These are phyloP conservation scores for Talaromyces thailandensis DNA, from an alignment of 495 filamentous ascomycete species.

Conservation along the genomic window DNA sequence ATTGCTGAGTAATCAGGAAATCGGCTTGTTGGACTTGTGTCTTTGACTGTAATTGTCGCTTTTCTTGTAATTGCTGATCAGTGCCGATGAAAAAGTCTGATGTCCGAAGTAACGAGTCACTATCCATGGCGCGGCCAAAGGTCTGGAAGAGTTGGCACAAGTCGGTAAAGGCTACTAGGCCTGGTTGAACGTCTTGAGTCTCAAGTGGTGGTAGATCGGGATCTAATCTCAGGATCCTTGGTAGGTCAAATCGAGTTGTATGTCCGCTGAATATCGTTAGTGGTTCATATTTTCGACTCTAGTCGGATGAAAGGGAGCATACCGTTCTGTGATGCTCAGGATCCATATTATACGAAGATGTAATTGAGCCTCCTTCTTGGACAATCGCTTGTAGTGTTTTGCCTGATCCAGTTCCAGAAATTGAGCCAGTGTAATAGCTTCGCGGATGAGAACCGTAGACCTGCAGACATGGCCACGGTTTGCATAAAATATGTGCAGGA, in stretches of 20 bases:
- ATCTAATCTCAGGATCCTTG: slow-evolving; percentile 1
- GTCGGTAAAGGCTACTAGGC: slow-evolving; percentile 6
- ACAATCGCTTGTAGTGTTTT: neutral
- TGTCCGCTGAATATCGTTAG: slow-evolving; percentile 3
- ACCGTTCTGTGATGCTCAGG: slow-evolving; percentile 6
- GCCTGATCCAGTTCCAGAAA: slow-evolving; percentile 5
- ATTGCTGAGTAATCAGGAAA: slow-evolving; percentile 36
- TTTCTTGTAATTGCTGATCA: neutral
- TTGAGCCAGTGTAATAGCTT: slow-evolving; percentile 6
- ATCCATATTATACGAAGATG: slow-evolving; percentile 8
- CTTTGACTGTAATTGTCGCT: slow-evolving; percentile 4
- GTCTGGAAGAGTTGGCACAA: slow-evolving; percentile 5
- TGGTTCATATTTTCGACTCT: neutral
- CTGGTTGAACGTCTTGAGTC: slow-evolving; percentile 2
- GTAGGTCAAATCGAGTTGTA: slow-evolving; percentile 6
- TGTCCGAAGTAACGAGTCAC: neutral
- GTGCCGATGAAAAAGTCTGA: neutral
- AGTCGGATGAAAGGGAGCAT: neutral
- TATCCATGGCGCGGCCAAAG: slow-evolving; percentile 6
- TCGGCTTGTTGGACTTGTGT: slow-evolving; percentile 30
- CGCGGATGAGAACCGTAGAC: slow-evolving; percentile 3
- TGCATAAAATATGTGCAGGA: slow-evolving; percentile 37
- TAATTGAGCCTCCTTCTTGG: slow-evolving; percentile 3
- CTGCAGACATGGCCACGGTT: slow-evolving; percentile 17
- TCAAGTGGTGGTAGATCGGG: slow-evolving; percentile 3